Conservation (phyloP, 371 early-diverging fungal genomes). For the Mortierella sp. region DNA sequence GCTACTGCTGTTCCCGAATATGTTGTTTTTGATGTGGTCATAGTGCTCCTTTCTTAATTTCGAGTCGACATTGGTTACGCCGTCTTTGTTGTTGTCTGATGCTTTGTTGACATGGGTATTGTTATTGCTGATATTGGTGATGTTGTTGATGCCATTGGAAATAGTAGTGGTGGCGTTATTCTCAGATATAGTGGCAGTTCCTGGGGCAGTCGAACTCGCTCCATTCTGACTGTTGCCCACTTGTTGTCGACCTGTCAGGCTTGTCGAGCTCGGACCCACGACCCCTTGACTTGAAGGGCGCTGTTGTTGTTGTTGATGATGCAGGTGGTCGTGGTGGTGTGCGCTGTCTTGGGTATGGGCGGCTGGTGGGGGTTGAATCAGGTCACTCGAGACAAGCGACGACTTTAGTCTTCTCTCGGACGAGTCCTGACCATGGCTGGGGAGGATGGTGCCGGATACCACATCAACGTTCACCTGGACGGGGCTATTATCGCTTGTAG, state of each 20-base stretch:
- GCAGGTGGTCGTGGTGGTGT: constrained; percentile 30
- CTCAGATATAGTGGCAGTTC: background rate
- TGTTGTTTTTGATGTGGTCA: constrained; percentile 36
- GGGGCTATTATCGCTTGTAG: constrained; percentile 26
- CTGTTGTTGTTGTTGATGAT: constrained; percentile 24
- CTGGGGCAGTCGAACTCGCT: background rate
- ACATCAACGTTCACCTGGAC: constrained; percentile 38
- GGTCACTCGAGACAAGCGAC: constrained; percentile 23
- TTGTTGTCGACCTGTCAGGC: background rate
- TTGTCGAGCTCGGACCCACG: constrained; percentile 13
- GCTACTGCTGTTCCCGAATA: constrained; percentile 23
- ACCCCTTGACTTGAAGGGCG: constrained; percentile 16
- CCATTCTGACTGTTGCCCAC: constrained; percentile 13
- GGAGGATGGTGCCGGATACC: constrained; percentile 35
- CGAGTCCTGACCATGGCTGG: constrained; percentile 34
- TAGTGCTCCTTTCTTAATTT: constrained; percentile 44
- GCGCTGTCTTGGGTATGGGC: constrained; percentile 30
- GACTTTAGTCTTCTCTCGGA: constrained; percentile 44
- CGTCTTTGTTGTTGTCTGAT: background rate
- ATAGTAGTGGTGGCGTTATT: background rate
- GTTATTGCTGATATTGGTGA: constrained; percentile 1
- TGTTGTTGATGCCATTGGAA: background rate
- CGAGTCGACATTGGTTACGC: constrained; percentile 33
- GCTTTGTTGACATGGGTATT: background rate
- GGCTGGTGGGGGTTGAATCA: constrained; percentile 40